phyloP scores from a whole-genome alignment of 345 rosid species.

The Euclidium syriacum region DNA sequence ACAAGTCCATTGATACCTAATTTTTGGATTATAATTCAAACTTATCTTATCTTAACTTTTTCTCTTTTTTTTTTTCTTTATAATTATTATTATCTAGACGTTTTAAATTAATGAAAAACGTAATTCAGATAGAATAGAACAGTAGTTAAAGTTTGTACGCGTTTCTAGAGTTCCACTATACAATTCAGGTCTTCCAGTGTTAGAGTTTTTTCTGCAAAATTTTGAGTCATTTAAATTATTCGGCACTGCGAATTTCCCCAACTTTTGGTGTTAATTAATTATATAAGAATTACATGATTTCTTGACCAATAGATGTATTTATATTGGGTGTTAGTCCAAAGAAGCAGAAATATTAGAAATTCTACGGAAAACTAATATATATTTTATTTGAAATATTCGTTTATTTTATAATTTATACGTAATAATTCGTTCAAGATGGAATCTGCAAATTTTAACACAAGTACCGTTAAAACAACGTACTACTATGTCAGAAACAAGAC shows the following conservation, averaged over 20 bases:
- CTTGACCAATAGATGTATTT: too few relatives aligned
- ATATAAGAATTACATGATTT: too few relatives aligned
- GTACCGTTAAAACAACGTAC: slow-evolving; percentile 22
- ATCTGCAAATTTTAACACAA: slow-evolving; percentile 23
- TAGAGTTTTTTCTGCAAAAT: background rate
- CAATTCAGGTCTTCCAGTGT: background rate
- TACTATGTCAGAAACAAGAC: slow-evolving; percentile 22
- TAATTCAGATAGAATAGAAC: background rate
- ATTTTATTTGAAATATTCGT: too few relatives aligned
- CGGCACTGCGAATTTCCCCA: too few relatives aligned
- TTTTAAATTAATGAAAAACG: background rate
- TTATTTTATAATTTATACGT: background rate
- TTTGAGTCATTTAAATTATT: too few relatives aligned
- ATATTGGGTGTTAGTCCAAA: background rate
- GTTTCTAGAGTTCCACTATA: background rate
- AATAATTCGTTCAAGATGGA: slow-evolving; percentile 11
- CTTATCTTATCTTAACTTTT: too few relatives aligned
- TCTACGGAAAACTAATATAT: background rate
- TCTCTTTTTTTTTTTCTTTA: too few relatives aligned
- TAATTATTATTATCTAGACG: background rate
- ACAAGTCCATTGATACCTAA: background rate
- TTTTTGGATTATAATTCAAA: background rate
- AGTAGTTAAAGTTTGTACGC: background rate
- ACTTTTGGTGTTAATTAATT: too few relatives aligned
- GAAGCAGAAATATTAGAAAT: background rate